phyloP scores from a whole-genome alignment of 176 grass and related monocot species.

The Microstegium vimineum region DNA sequence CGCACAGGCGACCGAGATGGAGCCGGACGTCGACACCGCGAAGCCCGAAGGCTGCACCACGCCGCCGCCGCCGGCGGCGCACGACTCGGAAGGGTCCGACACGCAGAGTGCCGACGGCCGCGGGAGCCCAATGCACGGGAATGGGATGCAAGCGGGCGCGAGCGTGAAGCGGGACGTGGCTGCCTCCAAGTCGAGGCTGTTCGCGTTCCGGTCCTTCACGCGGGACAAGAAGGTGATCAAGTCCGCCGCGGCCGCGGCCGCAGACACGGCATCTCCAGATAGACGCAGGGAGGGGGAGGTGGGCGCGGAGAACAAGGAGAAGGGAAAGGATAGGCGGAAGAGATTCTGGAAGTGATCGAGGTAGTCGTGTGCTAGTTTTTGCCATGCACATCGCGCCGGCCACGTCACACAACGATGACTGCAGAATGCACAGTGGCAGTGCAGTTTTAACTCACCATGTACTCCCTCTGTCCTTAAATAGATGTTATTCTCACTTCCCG shows the following conservation, averaged over 20 bases:
- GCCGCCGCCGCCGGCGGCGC: conserved; percentile 1
- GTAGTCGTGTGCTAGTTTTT: background rate
- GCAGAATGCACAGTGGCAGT: background rate
- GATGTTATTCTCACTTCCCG: too few species aligned
- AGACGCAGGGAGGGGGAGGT: background rate
- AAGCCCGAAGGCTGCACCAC: conserved; percentile 18
- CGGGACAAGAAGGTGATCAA: conserved; percentile 20
- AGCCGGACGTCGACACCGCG: background rate
- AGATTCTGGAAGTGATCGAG: conserved; percentile 45
- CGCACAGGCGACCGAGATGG: background rate
- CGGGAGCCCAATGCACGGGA: background rate
- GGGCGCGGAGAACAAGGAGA: conserved; percentile 16
- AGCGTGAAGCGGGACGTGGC: conserved; percentile 4
- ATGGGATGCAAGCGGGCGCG: background rate
- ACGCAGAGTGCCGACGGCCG: background rate
- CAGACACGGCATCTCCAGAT: background rate
- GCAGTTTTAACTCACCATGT: background rate
- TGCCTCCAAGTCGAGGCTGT: conserved; percentile 21
- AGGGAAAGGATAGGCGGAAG: conserved; percentile 22
- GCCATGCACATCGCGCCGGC: background rate
- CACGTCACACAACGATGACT: background rate
- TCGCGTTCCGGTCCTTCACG: conserved; percentile 40
- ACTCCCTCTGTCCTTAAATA: too few species aligned
- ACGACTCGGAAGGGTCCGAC: conserved; percentile 24
- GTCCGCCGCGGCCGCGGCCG: background rate